Conservation (phyloP, 2,329 filamentous ascomycete genomes). For the Arthrobotrys musiformis region DNA sequence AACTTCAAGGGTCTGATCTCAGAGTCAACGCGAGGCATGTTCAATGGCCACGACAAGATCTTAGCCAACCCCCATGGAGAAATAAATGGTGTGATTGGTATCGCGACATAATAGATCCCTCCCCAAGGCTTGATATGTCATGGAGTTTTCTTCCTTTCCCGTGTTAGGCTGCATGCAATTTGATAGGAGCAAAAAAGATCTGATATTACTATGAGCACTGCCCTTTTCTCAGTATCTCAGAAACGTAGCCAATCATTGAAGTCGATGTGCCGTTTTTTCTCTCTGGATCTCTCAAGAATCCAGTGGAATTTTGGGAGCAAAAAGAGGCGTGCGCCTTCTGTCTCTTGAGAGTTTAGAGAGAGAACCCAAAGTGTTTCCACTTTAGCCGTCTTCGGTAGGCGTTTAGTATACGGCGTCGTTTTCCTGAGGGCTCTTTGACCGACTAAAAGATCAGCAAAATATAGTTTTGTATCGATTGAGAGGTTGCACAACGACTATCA, state of each 20-base stretch:
- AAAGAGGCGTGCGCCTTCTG: not conserved
- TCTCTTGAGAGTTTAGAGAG: slow-evolving; percentile 41
- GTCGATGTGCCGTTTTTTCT: slow-evolving; percentile 31
- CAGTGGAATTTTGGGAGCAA: slow-evolving; percentile 11
- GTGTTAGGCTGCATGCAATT: slow-evolving; percentile 36
- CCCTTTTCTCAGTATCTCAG: slow-evolving; percentile 15
- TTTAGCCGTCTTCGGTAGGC: slow-evolving; percentile 27
- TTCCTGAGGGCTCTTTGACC: not conserved
- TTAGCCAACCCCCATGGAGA: slow-evolving; percentile 49
- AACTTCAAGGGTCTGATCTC: not conserved
- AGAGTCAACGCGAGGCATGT: slow-evolving; percentile 17
- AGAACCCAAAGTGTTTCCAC: slow-evolving; percentile 33
- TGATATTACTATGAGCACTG: slow-evolving; percentile 23
- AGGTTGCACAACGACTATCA: slow-evolving; percentile 19
- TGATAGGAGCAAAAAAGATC: slow-evolving; percentile 27
- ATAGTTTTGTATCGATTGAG: slow-evolving; percentile 12
- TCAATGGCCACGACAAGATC: not conserved
- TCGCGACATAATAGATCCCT: slow-evolving; percentile 46
- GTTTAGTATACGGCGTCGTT: not conserved
- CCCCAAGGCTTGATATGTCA: slow-evolving; percentile 16
- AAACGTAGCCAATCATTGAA: slow-evolving; percentile 41
- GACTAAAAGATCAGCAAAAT: slow-evolving; percentile 15
- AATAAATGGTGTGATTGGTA: slow-evolving; percentile 53
- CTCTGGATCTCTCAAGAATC: not conserved
- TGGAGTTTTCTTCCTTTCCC: slow-evolving; percentile 34